Base-by-base conservation (phyloP, 2,329 filamentous ascomycete species). In the Drechmeria coniospora region DNA sequence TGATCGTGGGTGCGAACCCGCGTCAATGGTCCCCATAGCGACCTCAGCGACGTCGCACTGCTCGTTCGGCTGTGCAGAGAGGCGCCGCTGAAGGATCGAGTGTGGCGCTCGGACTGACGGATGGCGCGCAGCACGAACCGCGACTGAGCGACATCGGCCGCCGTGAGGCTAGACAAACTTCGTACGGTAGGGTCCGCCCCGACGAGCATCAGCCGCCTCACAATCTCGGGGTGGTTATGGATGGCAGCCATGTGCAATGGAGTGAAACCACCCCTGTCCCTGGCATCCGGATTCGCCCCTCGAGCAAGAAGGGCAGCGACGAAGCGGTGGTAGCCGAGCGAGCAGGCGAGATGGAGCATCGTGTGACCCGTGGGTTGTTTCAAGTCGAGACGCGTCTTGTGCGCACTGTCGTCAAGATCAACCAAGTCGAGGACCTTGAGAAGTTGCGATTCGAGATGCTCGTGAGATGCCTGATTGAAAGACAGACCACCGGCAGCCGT, bases 201-300 rank as follows among this genome's bases (percentile, higher is more conserved):
- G 22, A 71, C 68, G 15, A 79, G 61, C 38, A 86, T 73, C 32
- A 92, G 63, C 10, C 78, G 70, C 33, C 77, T 68, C 10, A 87
- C 75, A 38, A 90, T 82, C 45, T 83, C 74, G 8, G 70, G 58
- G 43, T 84, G 75, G 35, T 76, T 71, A 49, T 79, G 76, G 44
- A 92, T 66, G 15, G 79, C 74, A 13, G 83, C 82, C 45, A 87
- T 68, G 49, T 92, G 81, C 56, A 92, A 65, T 10, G 83, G 74
- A 4, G 80, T 83, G 50, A 82, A 87, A 14, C 82, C 82, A 27
- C 78, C 77, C 36, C 74, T 77, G 46, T 92, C 83, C 30, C 73
- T 68, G 21, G 74, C 59, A 42, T 87, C 74, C 1, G 77, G 72
- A 43, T 79, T 77, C 13, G 80, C 81, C n/a, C 81, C 79, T 36